Evolutionary conservation across 129 eudicot genomes (phyloP).

Genomic region (Centaurea solstitialis): DNA sequence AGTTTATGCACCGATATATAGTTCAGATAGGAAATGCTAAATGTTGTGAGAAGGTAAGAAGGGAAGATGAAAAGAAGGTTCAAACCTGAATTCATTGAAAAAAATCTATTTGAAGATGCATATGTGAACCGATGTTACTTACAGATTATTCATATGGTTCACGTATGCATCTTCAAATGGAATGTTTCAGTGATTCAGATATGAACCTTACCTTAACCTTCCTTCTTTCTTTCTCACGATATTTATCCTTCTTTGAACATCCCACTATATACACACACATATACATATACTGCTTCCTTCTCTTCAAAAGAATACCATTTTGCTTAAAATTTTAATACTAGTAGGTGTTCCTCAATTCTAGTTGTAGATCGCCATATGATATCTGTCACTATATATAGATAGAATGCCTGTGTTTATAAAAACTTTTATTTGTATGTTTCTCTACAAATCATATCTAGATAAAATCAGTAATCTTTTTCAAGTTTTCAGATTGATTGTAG

Average conservation of each 20-base stretch:
- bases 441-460: neutral
- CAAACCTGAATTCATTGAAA: too few species aligned
- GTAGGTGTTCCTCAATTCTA: neutral
- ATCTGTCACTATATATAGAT: neutral
- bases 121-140: too few species aligned
- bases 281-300: neutral
- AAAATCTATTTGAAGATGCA: too few species aligned
- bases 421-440: neutral
- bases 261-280: neutral
- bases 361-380: neutral
- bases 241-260: neutral
- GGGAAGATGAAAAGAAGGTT: too few species aligned
- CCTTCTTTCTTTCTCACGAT: too few species aligned
- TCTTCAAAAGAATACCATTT: neutral
- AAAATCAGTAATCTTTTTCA: neutral
- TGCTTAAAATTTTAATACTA: neutral
- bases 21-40: too few species aligned
- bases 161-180: too few species aligned
- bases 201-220: too few species aligned
- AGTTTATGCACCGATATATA: too few species aligned
- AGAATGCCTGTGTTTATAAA: neutral
- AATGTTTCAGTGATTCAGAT: too few species aligned
- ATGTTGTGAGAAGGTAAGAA: too few species aligned
- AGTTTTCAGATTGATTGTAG: neutral
- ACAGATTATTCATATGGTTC: too few species aligned